These are phyloP conservation scores for Dictyostelium intermedium DNA, from an alignment of 78 protist species.

Conservation along the genomic window DNA sequence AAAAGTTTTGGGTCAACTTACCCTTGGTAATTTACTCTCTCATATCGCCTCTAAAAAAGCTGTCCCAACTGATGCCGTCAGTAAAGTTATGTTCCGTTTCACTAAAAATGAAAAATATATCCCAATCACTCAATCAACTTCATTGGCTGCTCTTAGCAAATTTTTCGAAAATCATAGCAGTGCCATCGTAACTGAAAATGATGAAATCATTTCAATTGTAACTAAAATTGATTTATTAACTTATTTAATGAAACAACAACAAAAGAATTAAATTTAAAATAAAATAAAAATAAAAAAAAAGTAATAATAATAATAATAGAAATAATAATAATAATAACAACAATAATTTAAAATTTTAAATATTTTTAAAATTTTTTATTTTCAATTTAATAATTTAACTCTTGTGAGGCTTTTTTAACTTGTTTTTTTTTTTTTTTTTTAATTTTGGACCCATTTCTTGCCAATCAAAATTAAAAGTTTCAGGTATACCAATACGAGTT, in stretches of 20 bases:
- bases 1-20: conserved; percentile 65
- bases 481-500: conserved; percentile 47
- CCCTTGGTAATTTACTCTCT: conserved; percentile 70
- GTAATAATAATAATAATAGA: neutral
- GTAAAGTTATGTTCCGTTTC: conserved; percentile 85
- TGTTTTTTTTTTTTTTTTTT: neutral
- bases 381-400: no score
- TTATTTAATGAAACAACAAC: conserved; percentile 46
- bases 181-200: conserved; percentile 79
- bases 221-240: conserved; percentile 78
- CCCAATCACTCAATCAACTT: conserved; percentile 52
- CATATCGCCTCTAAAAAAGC: conserved; percentile 35
- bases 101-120: conserved; percentile 41
- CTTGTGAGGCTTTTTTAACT: no score
- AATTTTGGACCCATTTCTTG: neutral
- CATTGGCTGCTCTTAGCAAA: conserved; percentile 39
- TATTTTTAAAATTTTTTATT: no score
- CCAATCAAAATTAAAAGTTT: conserved; percentile 44
- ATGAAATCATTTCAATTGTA: conserved; percentile 65
- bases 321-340: neutral
- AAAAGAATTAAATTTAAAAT: neutral
- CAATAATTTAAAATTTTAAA: no score
- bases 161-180: conserved; percentile 68
- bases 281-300: neutral
- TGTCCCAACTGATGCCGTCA: conserved; percentile 53